Base-by-base conservation (phyloP, 2,329 filamentous ascomycete species). In the Aspergillus pseudonomiae region DNA sequence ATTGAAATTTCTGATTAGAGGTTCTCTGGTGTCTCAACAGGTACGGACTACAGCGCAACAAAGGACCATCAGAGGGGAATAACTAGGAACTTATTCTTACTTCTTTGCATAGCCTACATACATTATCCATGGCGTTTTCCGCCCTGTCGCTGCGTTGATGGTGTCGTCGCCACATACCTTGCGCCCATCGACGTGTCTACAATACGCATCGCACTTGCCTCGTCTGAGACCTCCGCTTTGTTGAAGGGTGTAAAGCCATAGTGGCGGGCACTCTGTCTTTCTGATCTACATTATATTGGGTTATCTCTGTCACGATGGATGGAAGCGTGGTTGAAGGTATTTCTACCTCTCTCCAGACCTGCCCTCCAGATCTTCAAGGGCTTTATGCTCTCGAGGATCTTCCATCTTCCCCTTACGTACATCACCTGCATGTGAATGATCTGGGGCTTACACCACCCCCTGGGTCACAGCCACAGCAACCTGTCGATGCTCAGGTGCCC, bases 401-500 rank as follows among this genome's bases (percentile, higher is more conserved):
- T 63, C 64, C 68, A 60, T 60, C 65, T 62, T 59, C 68, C 61
- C 62, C 61, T 56, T 67, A 56, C 55, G 57, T 62, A 54, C 57
- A 67, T 70, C 63, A 65, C 70, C 68, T 72, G 67, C 65, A 70
- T 70, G 64, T 67, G 63, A 71, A 73, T 71, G 74, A 77, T 76
- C 75, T 76, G 75, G 78, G 77, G 76, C 78, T 80, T 78, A 79
- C 78, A 79, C 77, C 74, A 71, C 68, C 74, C 75, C 77, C 77
- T 70, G 74, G 75, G 65, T 75, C 73, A 32, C 74, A 77, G 70
- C 70, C 68, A 64, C 71, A 70, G 67, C 66, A 66, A 57, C 52
- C 56, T 50, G 45, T 62, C 53, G 62, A 67, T 61, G 50, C 56
- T 55, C 63, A 50, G 39, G 60, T 30, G 24, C 39, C 57, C 16